Percentiles rank a stretch among this genome's conserved stretches.
These are phyloP conservation scores for Tylopilus orsonianus DNA, from an alignment of 1,284 basidiomycete species.

Conservation along the genomic window DNA sequence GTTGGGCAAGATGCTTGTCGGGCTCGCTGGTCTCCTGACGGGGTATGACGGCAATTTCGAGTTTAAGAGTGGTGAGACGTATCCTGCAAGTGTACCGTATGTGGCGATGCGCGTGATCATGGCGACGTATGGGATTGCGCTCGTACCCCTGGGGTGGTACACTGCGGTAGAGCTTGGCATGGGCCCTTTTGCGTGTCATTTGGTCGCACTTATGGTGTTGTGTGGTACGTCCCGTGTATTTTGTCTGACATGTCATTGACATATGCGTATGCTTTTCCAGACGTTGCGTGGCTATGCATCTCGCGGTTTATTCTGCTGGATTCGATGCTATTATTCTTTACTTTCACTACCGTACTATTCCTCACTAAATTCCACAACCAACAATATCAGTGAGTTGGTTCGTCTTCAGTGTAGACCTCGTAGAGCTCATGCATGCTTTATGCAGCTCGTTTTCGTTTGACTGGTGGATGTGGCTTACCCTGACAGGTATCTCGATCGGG, in stretches of 20 bases:
- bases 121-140: constrained; percentile 89
- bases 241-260: neutral
- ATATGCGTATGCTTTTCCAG: constrained; percentile 39
- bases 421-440: constrained; percentile 4
- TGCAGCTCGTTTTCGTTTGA: constrained; percentile 84
- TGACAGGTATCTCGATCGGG: constrained; percentile 93
- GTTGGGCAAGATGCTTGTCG: constrained; percentile 98
- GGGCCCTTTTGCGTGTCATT: constrained; percentile 86
- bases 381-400: constrained; percentile 76
- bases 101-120: constrained; percentile 95
- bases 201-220: constrained; percentile 93
- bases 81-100: constrained; percentile 87
- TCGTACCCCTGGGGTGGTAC: constrained; percentile 97
- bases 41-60: constrained; percentile 94
- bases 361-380: constrained; percentile 97
- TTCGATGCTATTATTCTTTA: constrained; percentile 98
- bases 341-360: constrained; percentile 94
- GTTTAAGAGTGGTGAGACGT: constrained; percentile 89
- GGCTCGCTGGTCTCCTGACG: constrained; percentile 84
- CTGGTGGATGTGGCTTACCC: constrained; percentile 95
- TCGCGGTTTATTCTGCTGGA: constrained; percentile 97
- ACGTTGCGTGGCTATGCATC: constrained; percentile 95
- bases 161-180: constrained; percentile 95
- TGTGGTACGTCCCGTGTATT: constrained; percentile 58
- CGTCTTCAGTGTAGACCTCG: neutral